Evolutionary conservation across 2,329 filamentous ascomycete species (phyloP), one percentile per base, ranked within the genome.

Genomic region (Domatiomyces globalis): DNA sequence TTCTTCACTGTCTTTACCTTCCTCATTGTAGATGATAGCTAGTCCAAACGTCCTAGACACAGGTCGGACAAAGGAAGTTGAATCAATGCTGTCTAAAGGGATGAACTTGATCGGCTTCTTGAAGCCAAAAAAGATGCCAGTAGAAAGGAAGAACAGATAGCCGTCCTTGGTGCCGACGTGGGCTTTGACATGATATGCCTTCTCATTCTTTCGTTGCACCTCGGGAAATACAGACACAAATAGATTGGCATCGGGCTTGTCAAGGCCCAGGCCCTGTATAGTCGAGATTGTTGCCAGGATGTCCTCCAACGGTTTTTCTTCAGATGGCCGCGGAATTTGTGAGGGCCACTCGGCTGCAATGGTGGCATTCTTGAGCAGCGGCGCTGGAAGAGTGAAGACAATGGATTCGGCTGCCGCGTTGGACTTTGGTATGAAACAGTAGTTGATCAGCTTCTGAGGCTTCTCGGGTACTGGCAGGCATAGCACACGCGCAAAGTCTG

Each of bases 1-100:
- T 56, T 83, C 79, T 59, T 78, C 71, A 20, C 42, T 33, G 15
- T 27, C 39, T n/a, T 52, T 56, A 36, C 58, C 55, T 3, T 45
- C 19, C 0, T 46, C 39, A 15, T 48, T 27, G 43, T 69, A 69
- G 25, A 69, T 62, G 51, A 83, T 73, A 58, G 79, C 78, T 33
- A 83, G 72, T 59, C 83, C 83, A 68, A 83, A 83, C 0, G 80
- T 83, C 33, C 79, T 75, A 58, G 81, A 78, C 5, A 83, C 69
- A 17, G 83, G 76, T 43, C 76, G 78, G 3, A 79, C 82, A 66
- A 82, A 83, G 42, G 76, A 79, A 45, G 81, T 74, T 19, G 74
- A 75, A 49, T 77, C 75, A 52, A 83, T 72, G 36, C 70, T 68
- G 46, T 74, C 72, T 54, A 83, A 80, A 7, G 78, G 72, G 61